Evolutionary conservation across 164 flowering plant genomes (phyloP).

Genomic region (Dillenia suffruticosa): DNA sequence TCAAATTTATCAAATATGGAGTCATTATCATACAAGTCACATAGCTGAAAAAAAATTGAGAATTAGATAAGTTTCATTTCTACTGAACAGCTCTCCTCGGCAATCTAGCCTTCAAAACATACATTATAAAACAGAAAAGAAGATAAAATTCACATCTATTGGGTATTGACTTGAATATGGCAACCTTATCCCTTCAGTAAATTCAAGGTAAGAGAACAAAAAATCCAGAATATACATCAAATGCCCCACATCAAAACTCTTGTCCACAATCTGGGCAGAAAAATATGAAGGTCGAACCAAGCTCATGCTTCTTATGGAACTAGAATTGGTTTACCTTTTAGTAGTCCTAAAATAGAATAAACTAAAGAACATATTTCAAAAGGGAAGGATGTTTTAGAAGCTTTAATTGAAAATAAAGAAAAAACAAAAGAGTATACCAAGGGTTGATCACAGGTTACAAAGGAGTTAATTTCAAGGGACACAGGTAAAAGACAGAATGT

Average conservation of each 20-base stretch:
- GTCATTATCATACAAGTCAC: slow-evolving; percentile 63
- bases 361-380: background rate
- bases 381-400: background rate
- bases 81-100: slow-evolving; percentile 7
- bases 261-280: no score
- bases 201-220: background rate
- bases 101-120: background rate
- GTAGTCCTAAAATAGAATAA: background rate
- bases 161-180: background rate
- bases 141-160: background rate
- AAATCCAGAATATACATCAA: no score
- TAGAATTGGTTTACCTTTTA: no score
- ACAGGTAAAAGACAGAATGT: no score
- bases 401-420: background rate
- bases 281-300: no score
- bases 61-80: background rate
- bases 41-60: slow-evolving; percentile 34
- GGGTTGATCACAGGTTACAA: background rate
- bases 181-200: background rate
- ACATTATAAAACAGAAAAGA: background rate
- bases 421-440: background rate
- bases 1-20: slow-evolving; percentile 75
- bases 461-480: slow-evolving; percentile 1
- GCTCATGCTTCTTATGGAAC: no score
- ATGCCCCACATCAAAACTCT: no score